A percentile compares a stretch with the other conserved stretches of the same genome.
phyloP scores from a whole-genome alignment of 805 yeast species.

The Ogataea pignaliae region DNA sequence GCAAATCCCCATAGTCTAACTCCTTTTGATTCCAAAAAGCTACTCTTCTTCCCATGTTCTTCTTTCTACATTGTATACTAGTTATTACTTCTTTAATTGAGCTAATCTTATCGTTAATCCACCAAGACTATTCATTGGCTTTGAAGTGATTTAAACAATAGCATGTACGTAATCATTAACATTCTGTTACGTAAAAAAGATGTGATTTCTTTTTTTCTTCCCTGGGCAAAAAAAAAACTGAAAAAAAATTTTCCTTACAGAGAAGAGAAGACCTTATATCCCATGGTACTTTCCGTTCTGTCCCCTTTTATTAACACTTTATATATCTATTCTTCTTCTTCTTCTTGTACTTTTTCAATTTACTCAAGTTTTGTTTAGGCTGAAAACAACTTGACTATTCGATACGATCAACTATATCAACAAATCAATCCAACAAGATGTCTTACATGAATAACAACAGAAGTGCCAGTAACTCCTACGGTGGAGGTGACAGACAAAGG shows the following conservation, averaged over 20 bases:
- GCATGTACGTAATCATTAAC: too few species aligned
- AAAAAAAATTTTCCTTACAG: not conserved
- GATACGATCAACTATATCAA: not conserved
- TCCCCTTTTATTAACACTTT: not conserved
- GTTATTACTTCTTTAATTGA: too few species aligned
- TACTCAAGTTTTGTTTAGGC: not conserved
- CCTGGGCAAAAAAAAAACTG: not conserved
- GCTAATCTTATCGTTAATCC: too few species aligned
- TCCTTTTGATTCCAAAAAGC: too few species aligned
- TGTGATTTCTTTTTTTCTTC: too few species aligned
- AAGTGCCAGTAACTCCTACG: conserved; percentile 29
- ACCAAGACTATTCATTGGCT: too few species aligned
- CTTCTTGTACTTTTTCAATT: not conserved
- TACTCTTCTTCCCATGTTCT: too few species aligned
- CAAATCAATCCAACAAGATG: conserved; percentile 24
- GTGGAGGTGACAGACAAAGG: conserved; percentile 35
- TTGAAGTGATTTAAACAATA: too few species aligned
- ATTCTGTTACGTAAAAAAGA: too few species aligned
- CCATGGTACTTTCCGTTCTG: not conserved
- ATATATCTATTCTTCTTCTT: not conserved
- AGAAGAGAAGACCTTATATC: not conserved
- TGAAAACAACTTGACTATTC: not conserved
- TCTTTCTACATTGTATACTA: too few species aligned
- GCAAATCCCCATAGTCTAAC: too few species aligned
- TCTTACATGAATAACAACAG: conserved; percentile 38